Base-by-base conservation (phyloP, 192 early-diverging fungal genomes). In the Linderina pennispora region DNA sequence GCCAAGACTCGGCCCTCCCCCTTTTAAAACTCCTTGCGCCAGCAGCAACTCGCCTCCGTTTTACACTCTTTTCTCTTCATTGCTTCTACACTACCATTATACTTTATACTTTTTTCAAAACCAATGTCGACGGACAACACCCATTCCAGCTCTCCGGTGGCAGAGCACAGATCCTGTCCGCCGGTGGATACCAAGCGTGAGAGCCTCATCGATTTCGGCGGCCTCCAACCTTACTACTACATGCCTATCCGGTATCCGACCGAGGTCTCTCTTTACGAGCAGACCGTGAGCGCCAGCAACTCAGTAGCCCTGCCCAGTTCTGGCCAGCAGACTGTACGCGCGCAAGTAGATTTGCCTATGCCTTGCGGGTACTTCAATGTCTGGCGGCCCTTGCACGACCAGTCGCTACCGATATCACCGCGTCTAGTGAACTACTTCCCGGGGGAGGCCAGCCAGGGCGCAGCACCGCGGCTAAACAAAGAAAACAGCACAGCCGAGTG, bases 281-380 rank as follows among this genome's bases (percentile, higher is more conserved):
- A 59, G 31, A 31, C 28, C 28, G 11, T 31, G 6, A 31, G 28
- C 28, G 28, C 28, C 11, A 11, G 28, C 5, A 31, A 31, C 28
- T 45, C 45, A 5, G 23, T 66, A 33, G 21, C 18, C 18, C 23
- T 21, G 13, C 20, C 25, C 14, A 18, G 28, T 16, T 17, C 5
- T 4, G 22, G 41, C 10, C 42, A 41, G 26, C 22, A 7, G 2
- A 34, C 47, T 1, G 24, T 46, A 18, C 45, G 32, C n/a, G 39
- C 57, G 3, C 32, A 55, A 11, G 57, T 60, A 15, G 49, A 63
- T 25, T 45, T 72, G 4, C 55, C 45, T 9, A 23, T 64, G 31
- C 56, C 68, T 7, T 72, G 68, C 36, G 68, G 68, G 2, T 32
- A 56, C 32, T 72, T 72, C 20, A 72, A 72, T 48, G 42, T 72